A percentile compares a stretch with the other conserved stretches of the same genome.
phyloP scores from a whole-genome alignment of 164 flowering plant genomes.

The Liquidambar formosana region DNA sequence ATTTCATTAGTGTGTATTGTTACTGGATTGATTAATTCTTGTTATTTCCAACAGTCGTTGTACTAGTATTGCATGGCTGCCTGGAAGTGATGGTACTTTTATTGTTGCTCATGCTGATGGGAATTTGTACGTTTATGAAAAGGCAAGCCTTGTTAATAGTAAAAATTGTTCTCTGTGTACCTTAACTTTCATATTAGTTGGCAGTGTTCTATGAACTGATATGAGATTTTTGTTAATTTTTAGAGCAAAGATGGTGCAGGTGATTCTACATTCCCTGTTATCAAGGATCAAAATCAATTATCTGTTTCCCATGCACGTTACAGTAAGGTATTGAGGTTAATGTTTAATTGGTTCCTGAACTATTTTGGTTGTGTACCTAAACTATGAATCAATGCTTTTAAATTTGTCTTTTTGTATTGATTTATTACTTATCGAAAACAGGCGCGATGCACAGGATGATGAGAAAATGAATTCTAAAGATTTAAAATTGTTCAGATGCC shows the following conservation, averaged over 20 bases:
- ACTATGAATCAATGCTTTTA: too few species aligned
- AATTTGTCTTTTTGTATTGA: neutral
- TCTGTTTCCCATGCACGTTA: slow-evolving; percentile 92
- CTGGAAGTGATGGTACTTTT: slow-evolving; percentile 88
- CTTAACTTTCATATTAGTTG: neutral
- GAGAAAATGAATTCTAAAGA: too few species aligned
- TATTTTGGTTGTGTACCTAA: neutral
- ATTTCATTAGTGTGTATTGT: neutral
- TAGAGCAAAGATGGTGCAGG: slow-evolving; percentile 91
- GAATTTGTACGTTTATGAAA: slow-evolving; percentile 89
- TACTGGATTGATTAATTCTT: slow-evolving; percentile 3
- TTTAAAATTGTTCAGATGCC: too few species aligned
- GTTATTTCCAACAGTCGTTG: slow-evolving; percentile 72
- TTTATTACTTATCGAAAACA: too few species aligned
- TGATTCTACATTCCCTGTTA: slow-evolving; percentile 86
- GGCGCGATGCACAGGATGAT: too few species aligned
- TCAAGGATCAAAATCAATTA: slow-evolving; percentile 89
- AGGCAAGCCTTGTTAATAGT: slow-evolving; percentile 50
- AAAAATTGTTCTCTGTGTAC: neutral
- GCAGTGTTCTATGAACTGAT: slow-evolving; percentile 11
- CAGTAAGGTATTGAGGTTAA: slow-evolving; percentile 61
- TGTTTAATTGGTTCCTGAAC: neutral
- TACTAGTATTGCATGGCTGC: slow-evolving; percentile 90
- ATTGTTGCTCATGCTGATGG: slow-evolving; percentile 98
- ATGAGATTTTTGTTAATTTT: slow-evolving; percentile 10